Evolutionary conservation across 2,329 filamentous ascomycete genomes (phyloP), one percentile per base, ranked within the genome.

Genomic region (Capronia americana): DNA sequence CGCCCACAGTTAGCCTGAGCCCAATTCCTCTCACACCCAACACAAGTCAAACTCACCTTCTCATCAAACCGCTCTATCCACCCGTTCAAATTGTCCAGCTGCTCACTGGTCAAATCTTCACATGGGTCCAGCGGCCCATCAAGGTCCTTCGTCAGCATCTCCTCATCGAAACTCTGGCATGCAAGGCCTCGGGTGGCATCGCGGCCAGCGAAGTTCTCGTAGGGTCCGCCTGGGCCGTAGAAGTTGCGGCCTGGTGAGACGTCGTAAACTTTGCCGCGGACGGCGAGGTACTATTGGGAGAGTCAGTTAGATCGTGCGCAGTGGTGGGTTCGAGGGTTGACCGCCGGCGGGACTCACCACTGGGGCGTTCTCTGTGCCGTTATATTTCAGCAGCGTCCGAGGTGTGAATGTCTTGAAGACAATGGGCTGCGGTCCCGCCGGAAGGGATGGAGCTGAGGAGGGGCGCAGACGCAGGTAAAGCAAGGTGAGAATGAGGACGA

Each of bases 51-150:
- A 61, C 69, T 65, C 61, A 73, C 72, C 72, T 99, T 98, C 79
- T 94, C 91, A 68, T 85, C 81, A 78, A 99, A 99, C 71, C 93
- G 86, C 81, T 96, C 92, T 82, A 97, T 93, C 95, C 95, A 99
- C 1, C 92, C 92, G 73, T 86, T 84, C 78, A 97, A 81, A 57
- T 93, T 91, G 77, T 96, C 93, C 80, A 91, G 81, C 83, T 96
- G 89, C 65, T 94, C 92, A 0, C 77, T 78, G 5, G 87, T 88
- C 67, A 98, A 79, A 64, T 89, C 92, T 59, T 87, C 84, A 51
- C 97, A 83, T 61, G 84, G 87, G 77, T 97, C 93, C 69, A 97
- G 81, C 53, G 92, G 92, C 0, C 87, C 94, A 64, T 95, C 87
- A 63, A 98, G 81, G 78, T 97, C 91, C 83, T 94, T 88, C 20